A percentile compares a stretch with the other conserved stretches of the same genome.
phyloP scores from a whole-genome alignment of 495 filamentous ascomycete species.

The Barbatosphaeria neglecta region DNA sequence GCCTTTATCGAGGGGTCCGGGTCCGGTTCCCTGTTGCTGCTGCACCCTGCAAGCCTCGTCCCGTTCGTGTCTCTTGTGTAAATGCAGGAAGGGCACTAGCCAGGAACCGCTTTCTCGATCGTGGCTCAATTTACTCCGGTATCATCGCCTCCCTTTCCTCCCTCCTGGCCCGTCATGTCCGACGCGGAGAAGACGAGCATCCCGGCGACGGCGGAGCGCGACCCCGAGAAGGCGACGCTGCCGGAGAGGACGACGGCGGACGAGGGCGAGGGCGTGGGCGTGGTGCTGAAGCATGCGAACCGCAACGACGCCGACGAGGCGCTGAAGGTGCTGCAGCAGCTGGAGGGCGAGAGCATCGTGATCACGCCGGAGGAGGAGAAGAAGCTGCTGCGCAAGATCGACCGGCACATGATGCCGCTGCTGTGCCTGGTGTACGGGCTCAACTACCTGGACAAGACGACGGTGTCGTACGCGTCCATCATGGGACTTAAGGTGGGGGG shows the following conservation, averaged over 20 bases:
- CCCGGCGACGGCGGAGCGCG: background rate
- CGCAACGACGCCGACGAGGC: conserved; percentile 17
- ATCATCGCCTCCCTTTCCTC: background rate
- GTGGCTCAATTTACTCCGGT: background rate
- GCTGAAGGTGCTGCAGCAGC: conserved; percentile 12
- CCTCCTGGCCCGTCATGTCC: background rate
- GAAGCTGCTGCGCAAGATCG: conserved; percentile 44
- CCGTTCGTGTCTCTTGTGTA: too few relatives aligned
- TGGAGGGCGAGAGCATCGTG: conserved; percentile 16
- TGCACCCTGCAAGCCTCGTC: too few relatives aligned
- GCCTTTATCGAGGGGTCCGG: too few relatives aligned
- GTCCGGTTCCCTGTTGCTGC: too few relatives aligned
- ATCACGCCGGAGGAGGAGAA: conserved; percentile 28
- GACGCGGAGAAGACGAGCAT: background rate
- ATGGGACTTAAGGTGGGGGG: conserved; percentile 42
- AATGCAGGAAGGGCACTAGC: too few relatives aligned
- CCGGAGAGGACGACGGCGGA: background rate
- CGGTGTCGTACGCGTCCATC: conserved; percentile 49
- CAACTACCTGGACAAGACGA: conserved; percentile 56
- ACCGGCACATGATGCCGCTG: conserved; percentile 49
- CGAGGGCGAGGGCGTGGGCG: background rate
- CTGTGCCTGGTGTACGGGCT: conserved; percentile 52
- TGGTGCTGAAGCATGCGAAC: conserved; percentile 8
- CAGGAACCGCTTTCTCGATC: background rate
- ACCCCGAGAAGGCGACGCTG: conserved; percentile 10